Conservation (phyloP, 148 eudicot genomes). For the Chenopodium suecicum region DNA sequence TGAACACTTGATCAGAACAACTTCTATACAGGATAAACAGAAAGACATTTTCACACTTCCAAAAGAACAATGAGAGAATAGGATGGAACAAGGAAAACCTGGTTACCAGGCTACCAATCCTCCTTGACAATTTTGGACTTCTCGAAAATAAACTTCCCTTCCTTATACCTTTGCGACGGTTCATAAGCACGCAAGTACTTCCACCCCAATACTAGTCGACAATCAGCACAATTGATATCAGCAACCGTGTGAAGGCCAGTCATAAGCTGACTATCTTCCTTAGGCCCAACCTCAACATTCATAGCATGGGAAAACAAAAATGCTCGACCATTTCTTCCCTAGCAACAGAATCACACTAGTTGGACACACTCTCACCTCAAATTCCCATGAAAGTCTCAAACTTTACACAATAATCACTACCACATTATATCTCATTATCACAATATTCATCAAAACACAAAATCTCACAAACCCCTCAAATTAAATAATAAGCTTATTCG, state of each 20-base stretch:
- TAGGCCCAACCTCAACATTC: constrained; percentile 47
- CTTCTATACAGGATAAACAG: constrained; percentile 27
- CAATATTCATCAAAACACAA: too few relatives aligned
- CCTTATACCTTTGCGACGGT: constrained; percentile 52
- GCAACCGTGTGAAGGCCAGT: constrained; percentile 64
- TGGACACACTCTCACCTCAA: constrained; percentile 8
- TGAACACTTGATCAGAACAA: constrained; percentile 15
- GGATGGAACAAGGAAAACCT: constrained; percentile 16
- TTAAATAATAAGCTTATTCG: too few relatives aligned
- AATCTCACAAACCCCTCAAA: too few relatives aligned
- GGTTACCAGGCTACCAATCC: constrained; percentile 37
- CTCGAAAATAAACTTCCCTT: constrained; percentile 56
- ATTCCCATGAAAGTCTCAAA: constrained; percentile 2
- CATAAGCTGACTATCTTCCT: constrained; percentile 50
- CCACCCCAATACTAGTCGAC: constrained; percentile 53
- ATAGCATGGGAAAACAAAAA: constrained; percentile 56
- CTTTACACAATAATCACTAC: not conserved
- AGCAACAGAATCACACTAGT: constrained; percentile 11
- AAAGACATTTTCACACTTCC: constrained; percentile 6
- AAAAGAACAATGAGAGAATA: constrained; percentile 9
- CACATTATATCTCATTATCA: not conserved
- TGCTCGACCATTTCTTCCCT: constrained; percentile 47
- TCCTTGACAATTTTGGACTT: constrained; percentile 60
- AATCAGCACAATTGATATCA: constrained; percentile 50
- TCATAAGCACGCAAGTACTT: constrained; percentile 57